Evolutionary conservation across 2,329 filamentous ascomycete genomes (phyloP).

Genomic region (Ophiostoma tasmaniense): DNA sequence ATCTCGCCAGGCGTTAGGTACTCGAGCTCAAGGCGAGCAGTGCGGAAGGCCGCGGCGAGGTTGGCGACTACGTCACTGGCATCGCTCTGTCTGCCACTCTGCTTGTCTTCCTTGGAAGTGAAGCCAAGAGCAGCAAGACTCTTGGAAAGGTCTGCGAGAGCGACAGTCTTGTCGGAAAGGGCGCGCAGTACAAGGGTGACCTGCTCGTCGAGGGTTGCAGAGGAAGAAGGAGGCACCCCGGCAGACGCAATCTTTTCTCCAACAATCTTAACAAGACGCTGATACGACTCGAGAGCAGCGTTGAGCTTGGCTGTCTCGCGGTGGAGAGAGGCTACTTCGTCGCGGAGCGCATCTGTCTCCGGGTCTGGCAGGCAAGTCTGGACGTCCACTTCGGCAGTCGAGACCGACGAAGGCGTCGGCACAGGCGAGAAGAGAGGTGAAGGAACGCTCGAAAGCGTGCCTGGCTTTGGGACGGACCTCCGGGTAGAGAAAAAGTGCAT

Average conservation of each 20-base stretch:
- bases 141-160: constrained; percentile 36
- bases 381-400: constrained; percentile 27
- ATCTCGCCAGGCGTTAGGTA: constrained; percentile 53
- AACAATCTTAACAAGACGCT: constrained; percentile 33
- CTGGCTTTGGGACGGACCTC: not conserved
- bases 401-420: not conserved
- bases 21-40: constrained; percentile 52
- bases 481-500: constrained; percentile 11
- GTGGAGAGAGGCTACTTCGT: constrained; percentile 41
- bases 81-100: constrained; percentile 27
- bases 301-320: constrained; percentile 42
- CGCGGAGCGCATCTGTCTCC: constrained; percentile 35
- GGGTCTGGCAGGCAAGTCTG: constrained; percentile 37
- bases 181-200: constrained; percentile 36
- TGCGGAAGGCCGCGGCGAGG: constrained; percentile 43
- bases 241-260: constrained; percentile 29
- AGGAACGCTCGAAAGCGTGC: not conserved
- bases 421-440: not conserved
- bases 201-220: constrained; percentile 32
- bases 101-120: constrained; percentile 32
- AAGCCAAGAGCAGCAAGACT: constrained; percentile 46
- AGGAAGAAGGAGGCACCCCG: not conserved
- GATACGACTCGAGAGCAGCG: constrained; percentile 40
- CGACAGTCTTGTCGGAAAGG: constrained; percentile 42
- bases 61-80: constrained; percentile 41